Percentiles rank a stretch among this genome's conserved stretches.
These are phyloP conservation scores for Mucor racemosus DNA, from an alignment of 371 early-diverging fungal genomes.

Conservation along the genomic window DNA sequence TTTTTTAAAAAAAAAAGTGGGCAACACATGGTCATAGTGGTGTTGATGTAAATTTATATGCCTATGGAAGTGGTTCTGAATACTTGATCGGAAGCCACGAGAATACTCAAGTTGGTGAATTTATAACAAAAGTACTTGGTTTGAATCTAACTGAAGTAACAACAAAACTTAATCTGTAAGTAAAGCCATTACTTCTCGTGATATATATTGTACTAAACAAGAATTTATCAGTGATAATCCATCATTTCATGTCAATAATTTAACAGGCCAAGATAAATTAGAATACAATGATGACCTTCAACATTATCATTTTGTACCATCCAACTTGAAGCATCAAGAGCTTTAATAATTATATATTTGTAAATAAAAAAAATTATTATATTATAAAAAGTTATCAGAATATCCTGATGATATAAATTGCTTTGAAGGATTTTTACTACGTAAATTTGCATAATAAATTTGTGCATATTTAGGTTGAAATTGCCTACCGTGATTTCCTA, in stretches of 20 bases:
- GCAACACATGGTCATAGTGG: constrained; percentile 92
- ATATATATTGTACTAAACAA: not conserved
- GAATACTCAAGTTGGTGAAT: constrained; percentile 87
- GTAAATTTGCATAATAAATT: not conserved
- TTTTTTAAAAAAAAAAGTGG: constrained; percentile 70
- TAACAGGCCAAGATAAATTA: constrained; percentile 36
- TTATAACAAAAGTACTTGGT: constrained; percentile 66
- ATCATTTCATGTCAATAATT: constrained; percentile 29
- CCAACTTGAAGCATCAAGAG: constrained; percentile 6
- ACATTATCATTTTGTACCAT: constrained; percentile 33
- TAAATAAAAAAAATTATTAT: not conserved
- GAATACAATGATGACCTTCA: constrained; percentile 41
- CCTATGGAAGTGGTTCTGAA: constrained; percentile 61
- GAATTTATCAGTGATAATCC: constrained; percentile 25
- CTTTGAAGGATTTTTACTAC: not conserved
- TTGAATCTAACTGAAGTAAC: constrained; percentile 74
- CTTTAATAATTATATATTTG: not conserved
- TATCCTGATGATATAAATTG: not conserved
- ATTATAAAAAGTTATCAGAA: not conserved
- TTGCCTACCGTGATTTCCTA: too few relatives aligned
- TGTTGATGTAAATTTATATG: constrained; percentile 94
- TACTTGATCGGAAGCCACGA: constrained; percentile 71
- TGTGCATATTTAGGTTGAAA: too few relatives aligned
- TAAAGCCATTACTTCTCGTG: not conserved
- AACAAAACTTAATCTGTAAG: constrained; percentile 50